Percentiles rank a stretch among this genome's conserved stretches.
These are phyloP conservation scores for Auriscalpium orientale DNA, from an alignment of 768 basidiomycete genomes.

Conservation along the genomic window DNA sequence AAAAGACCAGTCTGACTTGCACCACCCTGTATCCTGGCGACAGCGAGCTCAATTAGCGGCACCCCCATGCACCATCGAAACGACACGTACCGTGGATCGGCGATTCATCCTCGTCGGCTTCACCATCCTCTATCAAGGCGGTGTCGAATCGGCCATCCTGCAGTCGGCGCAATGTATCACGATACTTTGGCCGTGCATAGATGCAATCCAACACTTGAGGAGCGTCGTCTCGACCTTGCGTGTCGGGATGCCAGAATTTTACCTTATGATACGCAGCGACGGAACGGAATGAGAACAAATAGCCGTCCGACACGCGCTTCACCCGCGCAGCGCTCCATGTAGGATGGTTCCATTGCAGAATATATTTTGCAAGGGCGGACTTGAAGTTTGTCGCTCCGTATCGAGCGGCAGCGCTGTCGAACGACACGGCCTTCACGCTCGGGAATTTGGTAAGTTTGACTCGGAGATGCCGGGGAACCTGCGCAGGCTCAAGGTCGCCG, in stretches of 20 bases:
- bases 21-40: conserved; percentile 7
- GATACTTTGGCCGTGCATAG: conserved; percentile 23
- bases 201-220: conserved; percentile 22
- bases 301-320: conserved; percentile 2
- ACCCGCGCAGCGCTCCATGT: conserved; percentile 11
- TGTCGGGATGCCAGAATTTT: conserved; percentile 9
- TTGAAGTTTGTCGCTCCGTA: background rate
- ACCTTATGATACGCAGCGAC: conserved; percentile 28
- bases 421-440: background rate
- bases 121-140: conserved; percentile 17
- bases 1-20: conserved; percentile 18
- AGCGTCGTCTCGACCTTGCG: background rate
- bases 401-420: background rate
- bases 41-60: background rate
- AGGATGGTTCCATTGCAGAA: conserved; percentile 19
- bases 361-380: conserved; percentile 19
- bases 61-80: background rate
- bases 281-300: conserved; percentile 17
- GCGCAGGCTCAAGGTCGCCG: conserved; percentile 17
- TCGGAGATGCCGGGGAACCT: background rate
- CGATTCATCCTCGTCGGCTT: conserved; percentile 4
- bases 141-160: conserved; percentile 30
- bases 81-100: conserved; percentile 14
- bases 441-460: background rate
- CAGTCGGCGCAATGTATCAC: conserved; percentile 8